phyloP scores from a whole-genome alignment of 306 rosid species.

The Vicia sativa region DNA sequence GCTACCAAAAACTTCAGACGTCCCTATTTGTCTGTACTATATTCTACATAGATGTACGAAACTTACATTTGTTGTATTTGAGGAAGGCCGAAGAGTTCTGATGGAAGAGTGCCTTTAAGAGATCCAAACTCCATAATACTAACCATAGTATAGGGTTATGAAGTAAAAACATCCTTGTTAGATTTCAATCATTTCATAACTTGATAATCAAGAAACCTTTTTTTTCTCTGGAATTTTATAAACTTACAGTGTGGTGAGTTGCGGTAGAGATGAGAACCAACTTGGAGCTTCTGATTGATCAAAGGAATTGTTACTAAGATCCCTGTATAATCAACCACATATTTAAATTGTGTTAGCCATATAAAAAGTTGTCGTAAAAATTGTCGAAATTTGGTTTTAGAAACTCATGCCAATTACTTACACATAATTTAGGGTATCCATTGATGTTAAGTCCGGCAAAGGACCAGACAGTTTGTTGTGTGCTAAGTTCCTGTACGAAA shows the following conservation, averaged over 20 bases:
- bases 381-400: not conserved
- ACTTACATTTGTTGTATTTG: constrained; percentile 94
- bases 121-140: constrained; percentile 81
- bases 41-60: constrained; percentile 8
- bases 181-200: constrained; percentile 29
- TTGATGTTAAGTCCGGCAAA: constrained; percentile 70
- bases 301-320: constrained; percentile 87
- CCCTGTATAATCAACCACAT: constrained; percentile 48
- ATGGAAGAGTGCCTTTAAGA: constrained; percentile 74
- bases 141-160: constrained; percentile 10
- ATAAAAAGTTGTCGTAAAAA: not conserved
- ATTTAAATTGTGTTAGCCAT: not conserved
- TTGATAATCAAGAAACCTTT: constrained; percentile 4
- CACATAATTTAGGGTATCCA: constrained; percentile 75
- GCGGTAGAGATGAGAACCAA: constrained; percentile 68
- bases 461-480: constrained; percentile 62
- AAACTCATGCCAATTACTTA: constrained; percentile 47
- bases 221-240: not conserved
- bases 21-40: not conserved
- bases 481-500: constrained; percentile 72
- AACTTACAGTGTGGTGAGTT: constrained; percentile 89
- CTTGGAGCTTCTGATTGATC: constrained; percentile 65
- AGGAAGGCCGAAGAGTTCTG: constrained; percentile 64
- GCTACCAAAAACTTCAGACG: too few relatives aligned
- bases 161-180: constrained; percentile 5